These are phyloP conservation scores for Bipolaris zeicola DNA, from an alignment of 2,329 filamentous ascomycete species.

Conservation along the genomic window DNA sequence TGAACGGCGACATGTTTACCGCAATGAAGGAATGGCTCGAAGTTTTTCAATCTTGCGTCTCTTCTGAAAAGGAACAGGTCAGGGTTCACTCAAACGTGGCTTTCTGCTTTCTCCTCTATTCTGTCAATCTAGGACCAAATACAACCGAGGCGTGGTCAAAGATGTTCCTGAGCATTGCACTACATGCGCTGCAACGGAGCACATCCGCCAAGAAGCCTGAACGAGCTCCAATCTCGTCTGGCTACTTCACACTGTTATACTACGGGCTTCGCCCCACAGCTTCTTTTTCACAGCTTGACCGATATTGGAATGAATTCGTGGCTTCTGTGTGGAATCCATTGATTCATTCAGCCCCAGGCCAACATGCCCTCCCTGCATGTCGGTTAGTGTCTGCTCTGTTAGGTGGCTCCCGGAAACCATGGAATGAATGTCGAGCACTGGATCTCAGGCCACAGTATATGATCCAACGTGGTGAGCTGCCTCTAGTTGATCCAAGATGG, in stretches of 20 bases:
- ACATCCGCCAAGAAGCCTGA: conserved; percentile 70
- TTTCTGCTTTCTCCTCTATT: conserved; percentile 84
- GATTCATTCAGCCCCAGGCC: conserved; percentile 25
- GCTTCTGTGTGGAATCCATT: conserved; percentile 62
- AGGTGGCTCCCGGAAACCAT: conserved; percentile 64
- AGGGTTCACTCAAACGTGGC: conserved; percentile 77
- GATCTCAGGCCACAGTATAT: conserved; percentile 58
- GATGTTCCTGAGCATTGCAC: conserved; percentile 36
- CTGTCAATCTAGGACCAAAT: conserved; percentile 67
- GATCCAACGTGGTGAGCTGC: conserved; percentile 71
- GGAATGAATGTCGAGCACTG: conserved; percentile 75
- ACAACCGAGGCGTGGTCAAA: conserved; percentile 54
- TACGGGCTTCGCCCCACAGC: conserved; percentile 69
- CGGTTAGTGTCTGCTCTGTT: conserved; percentile 76
- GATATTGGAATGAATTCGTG: conserved; percentile 79
- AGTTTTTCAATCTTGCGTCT: conserved; percentile 83
- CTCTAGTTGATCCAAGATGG: conserved; percentile 85
- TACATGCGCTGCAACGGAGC: conserved; percentile 44
- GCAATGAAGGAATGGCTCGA: conserved; percentile 76
- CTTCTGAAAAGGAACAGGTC: conserved; percentile 68
- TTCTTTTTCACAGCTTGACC: conserved; percentile 68
- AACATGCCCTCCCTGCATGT: conserved; percentile 50
- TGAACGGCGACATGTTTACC: conserved; percentile 69
- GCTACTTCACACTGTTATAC: conserved; percentile 65
- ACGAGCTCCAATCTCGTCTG: conserved; percentile 66